Percentiles rank a stretch among this genome's conserved stretches.
Conservation (phyloP, 768 basidiomycete genomes). For the Tephrocybe sp. region DNA sequence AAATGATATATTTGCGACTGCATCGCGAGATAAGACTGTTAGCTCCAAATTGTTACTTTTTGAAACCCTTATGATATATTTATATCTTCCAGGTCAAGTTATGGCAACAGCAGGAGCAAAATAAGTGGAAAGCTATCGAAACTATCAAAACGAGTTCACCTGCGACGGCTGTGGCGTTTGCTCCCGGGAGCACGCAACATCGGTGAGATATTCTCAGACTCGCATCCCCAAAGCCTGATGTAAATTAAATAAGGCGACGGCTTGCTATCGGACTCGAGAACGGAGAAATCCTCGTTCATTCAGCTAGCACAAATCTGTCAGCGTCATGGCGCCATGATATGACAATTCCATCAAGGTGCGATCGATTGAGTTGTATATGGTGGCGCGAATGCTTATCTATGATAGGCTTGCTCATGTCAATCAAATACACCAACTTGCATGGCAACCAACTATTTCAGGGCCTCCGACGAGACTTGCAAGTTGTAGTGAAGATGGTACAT, state of each 20-base stretch:
- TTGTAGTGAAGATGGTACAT: slow-evolving; percentile 91
- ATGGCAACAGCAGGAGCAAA: slow-evolving; percentile 52
- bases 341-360: slow-evolving; percentile 55
- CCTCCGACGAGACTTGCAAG: slow-evolving; percentile 65
- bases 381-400: slow-evolving; percentile 3
- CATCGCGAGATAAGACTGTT: slow-evolving; percentile 93
- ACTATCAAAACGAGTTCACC: slow-evolving; percentile 75
- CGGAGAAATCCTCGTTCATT: slow-evolving; percentile 71
- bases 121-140: slow-evolving; percentile 54
- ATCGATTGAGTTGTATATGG: neutral
- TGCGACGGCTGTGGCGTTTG: slow-evolving; percentile 79
- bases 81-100: slow-evolving; percentile 66
- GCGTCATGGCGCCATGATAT: slow-evolving; percentile 47
- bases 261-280: slow-evolving; percentile 86
- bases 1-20: slow-evolving; percentile 84
- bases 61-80: neutral
- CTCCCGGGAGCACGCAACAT: slow-evolving; percentile 26
- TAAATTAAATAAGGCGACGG: slow-evolving; percentile 36
- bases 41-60: slow-evolving; percentile 14
- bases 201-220: slow-evolving; percentile 32
- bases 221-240: neutral
- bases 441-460: slow-evolving; percentile 52
- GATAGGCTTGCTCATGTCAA: slow-evolving; percentile 71
- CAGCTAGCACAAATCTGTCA: slow-evolving; percentile 28
- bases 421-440: slow-evolving; percentile 80